A percentile compares a stretch with the other conserved stretches of the same genome.
Evolutionary conservation across 345 rosid genomes (phyloP).

Genomic region (Rhodomyrtus tomentosa): DNA sequence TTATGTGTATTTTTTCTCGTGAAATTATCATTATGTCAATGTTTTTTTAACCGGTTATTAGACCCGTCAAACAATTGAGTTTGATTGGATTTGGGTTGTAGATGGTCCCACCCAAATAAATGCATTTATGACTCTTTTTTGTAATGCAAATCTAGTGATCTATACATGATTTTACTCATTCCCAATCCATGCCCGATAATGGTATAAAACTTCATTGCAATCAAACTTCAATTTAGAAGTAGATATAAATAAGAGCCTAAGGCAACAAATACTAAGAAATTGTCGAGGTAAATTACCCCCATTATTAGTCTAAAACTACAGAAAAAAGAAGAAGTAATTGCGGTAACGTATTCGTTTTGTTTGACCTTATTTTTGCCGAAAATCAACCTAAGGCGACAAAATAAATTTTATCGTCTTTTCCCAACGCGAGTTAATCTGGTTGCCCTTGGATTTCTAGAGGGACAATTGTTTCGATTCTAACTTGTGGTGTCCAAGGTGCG

Average conservation of each 20-base stretch:
- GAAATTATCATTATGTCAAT: not conserved
- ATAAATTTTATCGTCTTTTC: too few species aligned
- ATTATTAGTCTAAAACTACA: not conserved
- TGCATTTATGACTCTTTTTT: too few species aligned
- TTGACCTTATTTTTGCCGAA: not conserved
- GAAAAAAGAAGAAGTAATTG: not conserved
- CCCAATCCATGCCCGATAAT: not conserved
- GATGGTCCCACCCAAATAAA: too few species aligned
- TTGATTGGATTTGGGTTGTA: too few species aligned
- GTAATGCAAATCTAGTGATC: too few species aligned
- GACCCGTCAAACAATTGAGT: too few species aligned
- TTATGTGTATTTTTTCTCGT: not conserved
- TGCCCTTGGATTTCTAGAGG: too few species aligned
- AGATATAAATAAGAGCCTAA: not conserved
- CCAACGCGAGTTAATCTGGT: not conserved
- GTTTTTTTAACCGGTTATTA: not conserved
- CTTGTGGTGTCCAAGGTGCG: not conserved
- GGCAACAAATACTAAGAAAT: not conserved
- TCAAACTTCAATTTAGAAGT: not conserved
- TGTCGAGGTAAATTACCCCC: not conserved
- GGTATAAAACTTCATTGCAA: not conserved
- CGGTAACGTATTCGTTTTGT: accelerated
- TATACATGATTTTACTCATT: too few species aligned
- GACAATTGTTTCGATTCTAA: not conserved
- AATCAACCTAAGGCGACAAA: not conserved